These are phyloP conservation scores for Naganishia antarctica DNA, from an alignment of 768 basidiomycete species.

Conservation along the genomic window DNA sequence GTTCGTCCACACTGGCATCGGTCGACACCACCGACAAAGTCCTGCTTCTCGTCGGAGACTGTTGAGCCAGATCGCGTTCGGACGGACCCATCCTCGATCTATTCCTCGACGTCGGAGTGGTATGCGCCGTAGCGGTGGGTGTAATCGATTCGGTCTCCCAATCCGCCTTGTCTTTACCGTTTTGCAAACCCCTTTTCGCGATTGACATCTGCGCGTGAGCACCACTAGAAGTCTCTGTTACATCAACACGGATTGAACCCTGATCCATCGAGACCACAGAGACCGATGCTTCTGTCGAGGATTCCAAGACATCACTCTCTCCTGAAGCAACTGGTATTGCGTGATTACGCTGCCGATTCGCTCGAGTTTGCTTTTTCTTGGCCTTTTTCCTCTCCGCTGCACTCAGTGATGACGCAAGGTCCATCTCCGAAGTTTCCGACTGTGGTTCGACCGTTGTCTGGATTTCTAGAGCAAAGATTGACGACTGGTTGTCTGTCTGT, in stretches of 20 bases:
- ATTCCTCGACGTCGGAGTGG: background rate
- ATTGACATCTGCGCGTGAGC: no score
- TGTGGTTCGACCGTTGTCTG: background rate
- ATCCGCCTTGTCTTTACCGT: background rate
- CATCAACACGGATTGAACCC: no score
- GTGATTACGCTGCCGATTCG: background rate
- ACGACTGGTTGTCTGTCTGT: background rate
- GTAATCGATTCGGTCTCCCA: background rate
- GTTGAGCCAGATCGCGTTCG: background rate
- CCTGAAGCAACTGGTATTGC: background rate
- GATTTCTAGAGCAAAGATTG: background rate
- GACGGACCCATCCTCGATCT: background rate
- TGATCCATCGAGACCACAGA: background rate
- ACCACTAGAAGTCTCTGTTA: background rate
- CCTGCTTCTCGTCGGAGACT: constrained; percentile 3
- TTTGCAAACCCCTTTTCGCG: no score
- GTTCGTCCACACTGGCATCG: background rate
- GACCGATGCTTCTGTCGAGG: background rate
- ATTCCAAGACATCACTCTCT: constrained; percentile 2
- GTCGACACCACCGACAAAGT: background rate
- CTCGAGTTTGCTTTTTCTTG: constrained; percentile 1
- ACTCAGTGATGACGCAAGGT: background rate
- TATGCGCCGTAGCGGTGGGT: constrained; percentile 9
- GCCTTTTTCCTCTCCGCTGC: constrained; percentile 17
- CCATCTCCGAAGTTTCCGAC: background rate